Base-by-base conservation (phyloP, 192 early-diverging fungal species). In the Phycomyces nitens region DNA sequence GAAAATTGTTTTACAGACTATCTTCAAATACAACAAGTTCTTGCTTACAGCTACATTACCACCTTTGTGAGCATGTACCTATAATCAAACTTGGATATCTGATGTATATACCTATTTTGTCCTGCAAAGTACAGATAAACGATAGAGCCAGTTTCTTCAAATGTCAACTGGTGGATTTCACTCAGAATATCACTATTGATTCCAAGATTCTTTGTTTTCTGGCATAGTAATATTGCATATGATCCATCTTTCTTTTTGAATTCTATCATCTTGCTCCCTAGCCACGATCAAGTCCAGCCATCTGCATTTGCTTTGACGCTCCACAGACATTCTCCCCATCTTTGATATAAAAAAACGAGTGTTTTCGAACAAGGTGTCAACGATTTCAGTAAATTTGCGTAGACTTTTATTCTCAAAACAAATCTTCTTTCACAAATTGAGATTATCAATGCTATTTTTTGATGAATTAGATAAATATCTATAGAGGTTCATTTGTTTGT, bases 401-500 rank as follows among this genome's bases (percentile, higher is more conserved):
- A 53, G 5, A 53, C 24, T 23, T 53, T n/a, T 53, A 53, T 22
- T 53, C 23, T 53, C 52, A 53, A 23, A 53, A 53, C 20, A 23
- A 3, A 5, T 53, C 21, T 53, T 53, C 21, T 53, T 53, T 23
- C 52, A 53, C 12, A 53, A 53, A 53, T 53, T 53, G 23, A 53
- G 5, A 53, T 53, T 53, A 24, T 11, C 24, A 2, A 53, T 23
- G 23, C 52, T 53, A 53, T 22, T 53, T 22, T 53, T 53, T 53
- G 52, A 53, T 53, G 24, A 23, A 53, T 53, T 53, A 24, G 52
- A 53, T 53, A 18, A 53, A 53, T 22, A 53, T 22, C 52, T 53
- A 23, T 53, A 53, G 24, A 53, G 52, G 3, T 53, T 23, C 23
- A 53, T 53, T 53, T 53, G 20, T 11, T 23, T 23, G 20, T 53